Base-by-base conservation (phyloP, 2,329 filamentous ascomycete species). In the Zopfia rhizophila region DNA sequence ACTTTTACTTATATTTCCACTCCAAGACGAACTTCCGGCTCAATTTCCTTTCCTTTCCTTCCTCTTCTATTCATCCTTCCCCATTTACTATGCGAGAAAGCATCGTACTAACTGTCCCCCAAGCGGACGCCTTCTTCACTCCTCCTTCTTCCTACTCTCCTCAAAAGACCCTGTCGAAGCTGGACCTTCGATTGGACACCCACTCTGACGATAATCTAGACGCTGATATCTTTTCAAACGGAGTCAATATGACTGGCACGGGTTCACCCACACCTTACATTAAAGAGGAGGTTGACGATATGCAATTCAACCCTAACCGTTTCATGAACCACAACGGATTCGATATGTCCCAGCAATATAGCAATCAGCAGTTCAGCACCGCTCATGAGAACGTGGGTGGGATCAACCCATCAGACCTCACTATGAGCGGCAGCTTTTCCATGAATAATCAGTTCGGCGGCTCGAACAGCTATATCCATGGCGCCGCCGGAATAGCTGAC, bases 391-490 rank as follows among this genome's bases (percentile, higher is more conserved):
- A 67, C 32, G 63, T 65, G 16, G 59, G 58, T 31, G 73, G 80
- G 54, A 81, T 97, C 65, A 90, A 97, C 66, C 93, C 93, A 8
- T 93, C 90, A 51, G 90, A 94, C 53, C 81, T 97, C 48, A 84
- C 84, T 59, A 89, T 93, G 84, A 80, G 79, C 55, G 78, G 78
- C 48, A 87, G 81, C 66, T 74, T 76, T 53, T 72, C 75, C 42
- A 71, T 80, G 56, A 72, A 77, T 45, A 75, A 87, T 70, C 82
- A 80, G 61, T 86, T 81, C 63, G 77, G 75, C 45, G 75, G 80
- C 17, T 74, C 75, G 63, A 87, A 82, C 65, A 87, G 83, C 69
- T 96, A 91, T 75, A 87, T 88, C 32, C 86, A 86, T 58, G 88
- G 88, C 48, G 88, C 87, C 50, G 88, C 90, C 8, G 82, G 88